phyloP scores from a whole-genome alignment of 2,329 filamentous ascomycete genomes.

The Ramichloridium luteum region DNA sequence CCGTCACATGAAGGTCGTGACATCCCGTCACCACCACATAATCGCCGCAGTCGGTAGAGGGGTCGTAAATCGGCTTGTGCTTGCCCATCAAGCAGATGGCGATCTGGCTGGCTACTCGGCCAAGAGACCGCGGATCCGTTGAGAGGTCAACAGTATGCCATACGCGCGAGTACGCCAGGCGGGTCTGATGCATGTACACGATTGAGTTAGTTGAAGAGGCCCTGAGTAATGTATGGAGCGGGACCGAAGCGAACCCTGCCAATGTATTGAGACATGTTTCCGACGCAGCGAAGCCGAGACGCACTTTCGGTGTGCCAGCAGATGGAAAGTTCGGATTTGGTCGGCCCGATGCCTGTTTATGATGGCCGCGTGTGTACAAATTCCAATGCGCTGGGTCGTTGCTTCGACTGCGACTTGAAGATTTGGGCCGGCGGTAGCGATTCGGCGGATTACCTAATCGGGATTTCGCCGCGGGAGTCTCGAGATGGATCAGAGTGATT shows the following conservation, averaged over 20 bases:
- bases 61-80: conserved; percentile 96
- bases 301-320: too few relatives aligned
- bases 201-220: conserved; percentile 1
- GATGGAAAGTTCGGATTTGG: too few relatives aligned
- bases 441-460: too few relatives aligned
- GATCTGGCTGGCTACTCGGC: conserved; percentile 78
- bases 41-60: conserved; percentile 96
- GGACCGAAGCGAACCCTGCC: conserved; percentile 48
- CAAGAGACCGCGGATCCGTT: conserved; percentile 61
- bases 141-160: conserved; percentile 83
- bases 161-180: conserved; percentile 86
- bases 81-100: conserved; percentile 90
- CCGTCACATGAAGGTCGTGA: conserved; percentile 73
- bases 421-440: too few relatives aligned
- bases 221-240: background rate
- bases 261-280: conserved; percentile 64
- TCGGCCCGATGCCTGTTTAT: too few relatives aligned
- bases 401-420: too few relatives aligned
- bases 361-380: too few relatives aligned
- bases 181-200: too few relatives aligned
- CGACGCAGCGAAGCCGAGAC: too few relatives aligned
- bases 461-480: too few relatives aligned
- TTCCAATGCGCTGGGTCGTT: too few relatives aligned
- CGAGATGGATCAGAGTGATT: too few relatives aligned
- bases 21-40: conserved; percentile 94